Evolutionary conservation across 768 basidiomycete genomes (phyloP), one percentile per base, ranked within the genome.

Genomic region (Cubamyces lactineus): DNA sequence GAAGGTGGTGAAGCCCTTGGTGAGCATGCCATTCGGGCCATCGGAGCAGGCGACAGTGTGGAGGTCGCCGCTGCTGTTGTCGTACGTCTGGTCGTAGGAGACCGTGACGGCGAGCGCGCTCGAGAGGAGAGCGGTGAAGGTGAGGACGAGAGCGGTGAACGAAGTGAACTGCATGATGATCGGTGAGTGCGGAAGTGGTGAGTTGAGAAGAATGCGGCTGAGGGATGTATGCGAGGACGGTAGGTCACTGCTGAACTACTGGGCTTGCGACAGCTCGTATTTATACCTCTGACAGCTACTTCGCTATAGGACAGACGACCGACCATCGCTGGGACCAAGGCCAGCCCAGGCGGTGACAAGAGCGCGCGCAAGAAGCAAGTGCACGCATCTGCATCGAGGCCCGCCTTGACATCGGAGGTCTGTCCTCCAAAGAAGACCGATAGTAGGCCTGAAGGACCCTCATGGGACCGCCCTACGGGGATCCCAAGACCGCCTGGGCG

Each of bases 1-100:
- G 45, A 80, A 71, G 7, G 77, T 80, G 26, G 70, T 66, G 64
- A 72, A 78, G 54, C 67, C 61, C 54, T 73, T 74, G 38, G 63
- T 66, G 62, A 71, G 55, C 9, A 80, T 68, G 23, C 80, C 79
- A 60, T 79, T 70, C 12, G 63, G 0, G 1, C 79, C 79, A 52
- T 72, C 61, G 13, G 80, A 80, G 66, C 79, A 80, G 3, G 78
- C 72, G 16, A 79, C 73, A 0, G 57, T 50, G 55, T 47, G 12
- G 49, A 79, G 72, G 42, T 73, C 66, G 50, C 70, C 69, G 51
- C 1, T 1, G 5, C 30, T 28, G 49, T 74, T 67, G 65, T 77
- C 79, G 59, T 80, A 80, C 8, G 57, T 71, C 23, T 40, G 45
- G 69, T 81, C 80, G 45, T 72, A 80, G 9, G 78, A 67, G 48